Base-by-base conservation (phyloP, 352 stramenopile genomes). In the Thalassiosira exigua region DNA sequence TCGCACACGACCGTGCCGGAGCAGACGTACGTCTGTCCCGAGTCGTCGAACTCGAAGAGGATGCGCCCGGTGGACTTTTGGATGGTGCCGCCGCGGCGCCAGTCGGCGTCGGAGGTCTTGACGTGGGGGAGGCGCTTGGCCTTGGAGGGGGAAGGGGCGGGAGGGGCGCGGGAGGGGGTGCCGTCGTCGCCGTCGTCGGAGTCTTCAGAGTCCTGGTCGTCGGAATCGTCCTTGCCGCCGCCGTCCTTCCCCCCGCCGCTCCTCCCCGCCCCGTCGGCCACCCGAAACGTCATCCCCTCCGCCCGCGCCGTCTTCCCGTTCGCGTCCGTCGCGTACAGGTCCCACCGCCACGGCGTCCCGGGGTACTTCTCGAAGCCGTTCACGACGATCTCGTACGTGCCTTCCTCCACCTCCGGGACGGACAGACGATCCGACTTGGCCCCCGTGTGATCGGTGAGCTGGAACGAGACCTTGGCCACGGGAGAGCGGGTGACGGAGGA, bases 31-130 rank as follows among this genome's bases (percentile, higher is more conserved):
- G 73, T 77, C 14, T 76, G 22, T 19, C 30, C 50, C 5, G 32
- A 69, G 5, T 48, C 51, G 29, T 70, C 41, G 53, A 84, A 81
- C 66, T 80, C 59, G 54, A 84, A 84, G 1, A 84, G 33, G 30
- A 84, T 84, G 2, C 71, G 61, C 21, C 76, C 76, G 3, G 65
- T 77, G 14, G 64, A 42, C 0, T 29, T 52, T 46, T 81, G 68
- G 17, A 84, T 78, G 32, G 53, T 29, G 17, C 68, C 68, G 9
- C 46, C 36, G 50, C 71, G 50, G 4, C 60, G 42, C 75, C 75
- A 84, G 39, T 75, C 62, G 22, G 61, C 71, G 42, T 84, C 75
- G 48, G 33, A 26, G 24, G 64, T 46, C 3, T 66, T 36, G 24
- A 42, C 32, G 11, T 68, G 39, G 1, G 57, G 54, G 50, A 82